These are phyloP conservation scores for Umbelopsis sp. DNA, from an alignment of 192 early-diverging fungal species.

Conservation along the genomic window DNA sequence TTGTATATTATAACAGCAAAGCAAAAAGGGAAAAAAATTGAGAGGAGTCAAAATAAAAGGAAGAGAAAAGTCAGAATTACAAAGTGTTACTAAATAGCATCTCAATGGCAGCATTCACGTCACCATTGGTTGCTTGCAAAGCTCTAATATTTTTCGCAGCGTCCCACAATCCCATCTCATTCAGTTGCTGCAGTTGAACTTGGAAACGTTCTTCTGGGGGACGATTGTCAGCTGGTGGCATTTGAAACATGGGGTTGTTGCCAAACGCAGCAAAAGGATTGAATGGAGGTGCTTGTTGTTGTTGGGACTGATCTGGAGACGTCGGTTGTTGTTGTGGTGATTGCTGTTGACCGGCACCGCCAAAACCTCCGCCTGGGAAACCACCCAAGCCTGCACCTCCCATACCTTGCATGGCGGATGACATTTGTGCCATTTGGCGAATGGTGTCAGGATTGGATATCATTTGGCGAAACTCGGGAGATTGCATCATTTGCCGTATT, in stretches of 20 bases:
- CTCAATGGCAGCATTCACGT: constrained; percentile 96
- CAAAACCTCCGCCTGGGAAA: constrained; percentile 31
- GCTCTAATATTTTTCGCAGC: constrained; percentile 89
- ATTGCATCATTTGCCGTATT: constrained; percentile 82
- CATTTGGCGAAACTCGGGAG: constrained; percentile 79
- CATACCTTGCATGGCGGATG: constrained; percentile 40
- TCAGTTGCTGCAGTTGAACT: constrained; percentile 81
- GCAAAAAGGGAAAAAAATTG: background rate
- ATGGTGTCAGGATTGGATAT: constrained; percentile 84
- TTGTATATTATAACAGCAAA: too few species aligned
- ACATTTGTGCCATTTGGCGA: constrained; percentile 73
- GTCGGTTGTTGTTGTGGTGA: constrained; percentile 30
- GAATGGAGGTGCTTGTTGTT: constrained; percentile 32
- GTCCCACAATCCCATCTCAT: constrained; percentile 97
- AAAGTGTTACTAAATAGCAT: constrained; percentile 59
- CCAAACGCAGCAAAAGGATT: constrained; percentile 53
- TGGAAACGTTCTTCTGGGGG: constrained; percentile 71
- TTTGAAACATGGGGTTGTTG: constrained; percentile 27
- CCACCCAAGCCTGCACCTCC: constrained; percentile 28
- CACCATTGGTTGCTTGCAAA: constrained; percentile 77
- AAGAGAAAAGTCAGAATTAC: constrained; percentile 28
- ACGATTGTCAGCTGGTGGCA: constrained; percentile 33
- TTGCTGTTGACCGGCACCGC: constrained; percentile 23
- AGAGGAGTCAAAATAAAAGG: background rate
- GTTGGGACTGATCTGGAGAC: constrained; percentile 30